These are phyloP conservation scores for Calonectria hawksworthii DNA, from an alignment of 2,329 filamentous ascomycete genomes.

Conservation along the genomic window DNA sequence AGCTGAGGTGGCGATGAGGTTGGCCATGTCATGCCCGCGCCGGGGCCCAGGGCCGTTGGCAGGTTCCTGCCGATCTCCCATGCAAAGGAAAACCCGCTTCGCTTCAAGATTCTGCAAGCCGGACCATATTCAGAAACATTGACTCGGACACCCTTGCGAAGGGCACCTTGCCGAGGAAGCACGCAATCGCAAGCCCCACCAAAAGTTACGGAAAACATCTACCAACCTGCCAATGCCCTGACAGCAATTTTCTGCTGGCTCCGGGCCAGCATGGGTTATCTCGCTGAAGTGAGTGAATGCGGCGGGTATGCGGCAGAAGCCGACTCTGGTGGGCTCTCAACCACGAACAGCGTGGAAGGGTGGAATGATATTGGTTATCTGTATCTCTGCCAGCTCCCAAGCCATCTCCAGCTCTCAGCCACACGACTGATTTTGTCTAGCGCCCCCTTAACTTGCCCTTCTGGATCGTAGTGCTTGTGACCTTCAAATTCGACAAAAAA, in stretches of 20 bases:
- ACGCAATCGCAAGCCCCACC: constrained; percentile 40
- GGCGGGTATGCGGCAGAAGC: constrained; percentile 25
- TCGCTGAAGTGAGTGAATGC: constrained; percentile 25
- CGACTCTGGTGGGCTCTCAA: constrained; percentile 10
- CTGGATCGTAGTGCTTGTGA: constrained; percentile 63
- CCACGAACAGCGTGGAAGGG: constrained; percentile 20
- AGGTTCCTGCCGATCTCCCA: constrained; percentile 32
- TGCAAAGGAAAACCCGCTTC: constrained; percentile 18
- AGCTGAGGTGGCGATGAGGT: constrained; percentile 24
- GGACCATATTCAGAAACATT: constrained; percentile 19
- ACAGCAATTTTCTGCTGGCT: constrained; percentile 25
- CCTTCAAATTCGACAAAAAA: constrained; percentile 95
- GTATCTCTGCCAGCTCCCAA: constrained; percentile 75
- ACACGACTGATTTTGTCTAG: constrained; percentile 70
- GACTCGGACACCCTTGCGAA: constrained; percentile 14
- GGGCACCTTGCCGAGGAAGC: constrained; percentile 29
- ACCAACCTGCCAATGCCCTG: constrained; percentile 30
- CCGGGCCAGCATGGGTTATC: constrained; percentile 32
- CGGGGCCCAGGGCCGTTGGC: constrained; percentile 23
- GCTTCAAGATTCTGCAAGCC: constrained; percentile 9
- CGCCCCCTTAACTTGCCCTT: constrained; percentile 71
- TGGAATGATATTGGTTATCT: constrained; percentile 44
- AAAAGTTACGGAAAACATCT: constrained; percentile 37
- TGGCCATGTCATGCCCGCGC: neutral
- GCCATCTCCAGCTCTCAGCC: constrained; percentile 75